Conservation (phyloP, 306 rosid genomes). For the Begonia masoniana region DNA sequence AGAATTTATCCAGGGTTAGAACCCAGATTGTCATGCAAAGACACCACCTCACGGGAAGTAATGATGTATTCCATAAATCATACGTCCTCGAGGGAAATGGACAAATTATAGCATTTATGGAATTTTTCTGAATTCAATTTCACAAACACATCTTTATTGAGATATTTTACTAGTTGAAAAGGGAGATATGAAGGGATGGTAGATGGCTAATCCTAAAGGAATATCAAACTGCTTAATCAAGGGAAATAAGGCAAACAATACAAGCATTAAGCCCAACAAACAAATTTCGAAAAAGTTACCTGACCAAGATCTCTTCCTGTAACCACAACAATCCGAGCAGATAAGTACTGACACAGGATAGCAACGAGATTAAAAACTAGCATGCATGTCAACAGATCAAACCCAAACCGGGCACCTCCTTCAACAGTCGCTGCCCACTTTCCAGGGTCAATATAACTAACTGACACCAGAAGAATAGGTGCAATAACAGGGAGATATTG, state of each 20-base stretch:
- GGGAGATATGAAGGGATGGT: not conserved
- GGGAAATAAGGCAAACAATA: not conserved
- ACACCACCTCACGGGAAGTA: not conserved
- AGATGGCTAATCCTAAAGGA: not conserved
- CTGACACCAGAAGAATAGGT: slow-evolving; percentile 62
- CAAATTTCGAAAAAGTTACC: slow-evolving; percentile 35
- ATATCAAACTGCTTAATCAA: not conserved
- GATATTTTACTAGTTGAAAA: not conserved
- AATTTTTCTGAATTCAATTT: not conserved
- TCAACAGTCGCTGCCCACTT: slow-evolving; percentile 85
- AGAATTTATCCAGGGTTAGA: not conserved
- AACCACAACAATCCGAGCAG: slow-evolving; percentile 73
- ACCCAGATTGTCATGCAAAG: not conserved
- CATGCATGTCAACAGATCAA: slow-evolving; percentile 47
- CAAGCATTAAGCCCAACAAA: not conserved
- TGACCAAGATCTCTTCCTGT: slow-evolving; percentile 84
- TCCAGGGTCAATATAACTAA: slow-evolving; percentile 94
- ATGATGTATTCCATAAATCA: not conserved
- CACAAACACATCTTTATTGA: not conserved
- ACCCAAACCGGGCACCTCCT: slow-evolving; percentile 82
- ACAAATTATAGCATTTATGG: not conserved
- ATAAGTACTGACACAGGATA: slow-evolving; percentile 70
- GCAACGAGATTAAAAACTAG: slow-evolving; percentile 80
- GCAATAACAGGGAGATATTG: slow-evolving; percentile 47
- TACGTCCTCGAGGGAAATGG: not conserved